These are phyloP conservation scores for Rugonectria rugulosa DNA, from an alignment of 2,329 filamentous ascomycete genomes.

Conservation along the genomic window DNA sequence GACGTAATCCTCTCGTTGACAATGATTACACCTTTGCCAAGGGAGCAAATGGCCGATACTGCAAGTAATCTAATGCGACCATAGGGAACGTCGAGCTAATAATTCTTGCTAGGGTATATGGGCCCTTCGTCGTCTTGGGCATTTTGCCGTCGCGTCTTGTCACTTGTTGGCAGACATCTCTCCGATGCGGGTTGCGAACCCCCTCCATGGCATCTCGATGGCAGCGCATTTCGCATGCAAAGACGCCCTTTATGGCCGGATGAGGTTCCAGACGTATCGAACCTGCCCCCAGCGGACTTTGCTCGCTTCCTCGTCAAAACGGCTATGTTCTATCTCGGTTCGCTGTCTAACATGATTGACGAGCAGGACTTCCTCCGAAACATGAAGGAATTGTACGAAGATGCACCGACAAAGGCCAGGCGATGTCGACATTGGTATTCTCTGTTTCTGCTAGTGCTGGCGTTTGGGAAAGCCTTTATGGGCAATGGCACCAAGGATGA, in stretches of 20 bases:
- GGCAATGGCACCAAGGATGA: constrained; percentile 35
- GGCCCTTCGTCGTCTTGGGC: constrained; percentile 38
- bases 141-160: constrained; percentile 34
- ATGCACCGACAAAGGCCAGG: constrained; percentile 28
- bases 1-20: constrained; percentile 36
- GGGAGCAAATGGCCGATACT: constrained; percentile 30
- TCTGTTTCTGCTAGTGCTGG: constrained; percentile 42
- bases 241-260: constrained; percentile 30
- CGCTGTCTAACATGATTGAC: constrained; percentile 30
- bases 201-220: constrained; percentile 37
- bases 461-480: constrained; percentile 44
- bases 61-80: not conserved
- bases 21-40: constrained; percentile 35
- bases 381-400: constrained; percentile 33
- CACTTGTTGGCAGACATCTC: constrained; percentile 35
- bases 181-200: constrained; percentile 33
- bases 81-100: not conserved
- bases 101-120: constrained; percentile 33
- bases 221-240: constrained; percentile 34
- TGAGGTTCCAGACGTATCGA: constrained; percentile 31
- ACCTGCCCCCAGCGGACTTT: constrained; percentile 32
- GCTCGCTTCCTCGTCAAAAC: constrained; percentile 35
- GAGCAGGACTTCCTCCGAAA: constrained; percentile 28
- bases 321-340: constrained; percentile 33
- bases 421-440: constrained; percentile 41